These are phyloP conservation scores for Grosmannia huntii DNA, from an alignment of 2,329 filamentous ascomycete genomes.

Conservation along the genomic window DNA sequence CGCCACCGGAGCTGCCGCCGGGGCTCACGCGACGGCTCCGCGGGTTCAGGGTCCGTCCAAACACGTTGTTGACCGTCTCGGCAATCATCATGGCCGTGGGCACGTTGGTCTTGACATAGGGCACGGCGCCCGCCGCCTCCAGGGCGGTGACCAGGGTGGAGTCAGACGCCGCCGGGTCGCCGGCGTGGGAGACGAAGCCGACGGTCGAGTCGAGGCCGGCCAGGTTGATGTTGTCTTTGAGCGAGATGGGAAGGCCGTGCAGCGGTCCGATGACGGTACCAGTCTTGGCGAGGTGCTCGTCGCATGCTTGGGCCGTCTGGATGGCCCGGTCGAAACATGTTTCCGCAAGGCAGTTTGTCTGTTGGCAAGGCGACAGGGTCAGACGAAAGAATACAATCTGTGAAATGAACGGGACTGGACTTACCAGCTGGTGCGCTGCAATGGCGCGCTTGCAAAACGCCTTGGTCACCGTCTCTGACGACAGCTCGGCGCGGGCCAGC, in stretches of 20 bases:
- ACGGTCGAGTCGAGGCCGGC: slow-evolving; percentile 46
- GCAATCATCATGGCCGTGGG: slow-evolving; percentile 56
- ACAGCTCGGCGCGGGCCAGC: slow-evolving; percentile 24
- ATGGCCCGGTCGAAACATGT: slow-evolving; percentile 41
- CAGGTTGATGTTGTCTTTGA: slow-evolving; percentile 62
- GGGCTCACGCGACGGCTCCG: slow-evolving; percentile 43
- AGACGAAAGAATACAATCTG: neutral
- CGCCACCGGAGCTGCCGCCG: slow-evolving; percentile 56
- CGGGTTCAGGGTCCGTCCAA: slow-evolving; percentile 51
- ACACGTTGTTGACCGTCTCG: slow-evolving; percentile 52
- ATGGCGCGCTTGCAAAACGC: slow-evolving; percentile 27
- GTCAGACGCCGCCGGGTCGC: slow-evolving; percentile 37
- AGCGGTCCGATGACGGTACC: slow-evolving; percentile 44
- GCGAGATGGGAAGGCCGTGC: slow-evolving; percentile 50
- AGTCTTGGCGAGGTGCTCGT: slow-evolving; percentile 34
- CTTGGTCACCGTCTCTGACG: slow-evolving; percentile 20
- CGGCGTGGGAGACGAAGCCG: slow-evolving; percentile 50
- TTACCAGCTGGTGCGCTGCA: slow-evolving; percentile 24
- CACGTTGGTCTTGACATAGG: slow-evolving; percentile 45
- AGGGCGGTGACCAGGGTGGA: slow-evolving; percentile 29
- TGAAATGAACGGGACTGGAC: neutral
- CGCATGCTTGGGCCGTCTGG: slow-evolving; percentile 30
- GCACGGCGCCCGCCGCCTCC: slow-evolving; percentile 34
- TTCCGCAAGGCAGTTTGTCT: slow-evolving; percentile 39
- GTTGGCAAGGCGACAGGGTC: neutral